Conservation (phyloP, 257 asterid genomes). For the Craterostigma plantagineum region DNA sequence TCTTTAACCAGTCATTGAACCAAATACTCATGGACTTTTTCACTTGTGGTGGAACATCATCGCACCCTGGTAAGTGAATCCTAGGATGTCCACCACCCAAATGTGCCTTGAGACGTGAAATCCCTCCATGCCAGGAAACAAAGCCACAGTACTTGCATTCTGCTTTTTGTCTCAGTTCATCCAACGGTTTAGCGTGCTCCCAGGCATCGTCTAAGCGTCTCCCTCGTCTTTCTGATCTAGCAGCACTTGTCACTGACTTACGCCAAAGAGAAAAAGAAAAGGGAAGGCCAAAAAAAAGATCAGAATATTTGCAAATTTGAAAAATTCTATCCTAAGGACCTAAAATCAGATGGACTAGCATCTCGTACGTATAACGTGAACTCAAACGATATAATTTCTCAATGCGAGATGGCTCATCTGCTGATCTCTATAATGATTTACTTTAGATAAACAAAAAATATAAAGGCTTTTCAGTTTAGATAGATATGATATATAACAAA, state of each 20-base stretch:
- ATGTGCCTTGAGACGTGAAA: constrained; percentile 51
- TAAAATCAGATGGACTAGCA: too few species aligned
- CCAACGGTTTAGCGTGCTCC: constrained; percentile 30
- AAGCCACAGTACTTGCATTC: constrained; percentile 39
- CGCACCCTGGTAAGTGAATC: constrained; percentile 26
- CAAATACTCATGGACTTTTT: constrained; percentile 30
- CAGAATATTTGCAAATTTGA: neutral
- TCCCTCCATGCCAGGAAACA: constrained; percentile 36
- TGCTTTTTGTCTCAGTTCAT: constrained; percentile 26
- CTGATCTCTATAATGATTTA: too few species aligned
- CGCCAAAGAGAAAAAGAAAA: constrained; percentile 3
- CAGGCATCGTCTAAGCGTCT: constrained; percentile 32
- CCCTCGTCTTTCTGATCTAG: constrained; percentile 24
- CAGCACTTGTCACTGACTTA: constrained; percentile 12
- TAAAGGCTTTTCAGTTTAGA: too few species aligned
- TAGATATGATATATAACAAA: too few species aligned
- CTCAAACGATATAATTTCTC: too few species aligned
- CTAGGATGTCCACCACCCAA: constrained; percentile 33
- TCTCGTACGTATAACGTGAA: too few species aligned
- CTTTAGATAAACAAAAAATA: too few species aligned
- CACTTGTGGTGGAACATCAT: constrained; percentile 23
- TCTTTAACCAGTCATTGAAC: constrained; percentile 21
- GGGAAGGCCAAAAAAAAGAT: constrained; percentile 1
- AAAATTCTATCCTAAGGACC: too few species aligned
- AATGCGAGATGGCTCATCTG: too few species aligned